These are phyloP conservation scores for Claviceps humidiphila DNA, from an alignment of 2,329 filamentous ascomycete genomes.

Conservation along the genomic window DNA sequence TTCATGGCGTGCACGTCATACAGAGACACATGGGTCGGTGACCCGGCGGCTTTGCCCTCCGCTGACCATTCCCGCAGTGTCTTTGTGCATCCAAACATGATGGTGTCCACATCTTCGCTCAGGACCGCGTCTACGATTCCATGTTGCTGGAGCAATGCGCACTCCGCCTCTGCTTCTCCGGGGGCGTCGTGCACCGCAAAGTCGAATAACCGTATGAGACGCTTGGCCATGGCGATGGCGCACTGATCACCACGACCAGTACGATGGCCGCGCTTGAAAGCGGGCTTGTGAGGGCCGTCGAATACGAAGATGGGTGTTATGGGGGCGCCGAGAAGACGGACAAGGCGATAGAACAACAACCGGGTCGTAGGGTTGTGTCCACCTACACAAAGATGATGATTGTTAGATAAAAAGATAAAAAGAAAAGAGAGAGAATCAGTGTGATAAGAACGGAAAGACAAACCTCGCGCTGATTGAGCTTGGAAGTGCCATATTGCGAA, in stretches of 20 bases:
- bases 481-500: constrained; percentile 98
- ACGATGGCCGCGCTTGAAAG: constrained; percentile 77
- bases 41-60: constrained; percentile 50
- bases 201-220: constrained; percentile 71
- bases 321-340: constrained; percentile 62
- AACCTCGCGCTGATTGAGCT: constrained; percentile 65
- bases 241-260: constrained; percentile 52
- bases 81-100: constrained; percentile 85
- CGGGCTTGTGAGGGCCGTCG: constrained; percentile 73
- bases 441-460: neutral
- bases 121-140: constrained; percentile 86
- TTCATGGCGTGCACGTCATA: constrained; percentile 52
- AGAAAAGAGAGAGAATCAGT: no score
- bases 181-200: constrained; percentile 78
- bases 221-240: constrained; percentile 65
- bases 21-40: constrained; percentile 73
- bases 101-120: constrained; percentile 90
- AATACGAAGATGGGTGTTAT: constrained; percentile 85
- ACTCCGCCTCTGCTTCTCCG: constrained; percentile 93
- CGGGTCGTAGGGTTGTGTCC: constrained; percentile 82
- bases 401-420: neutral
- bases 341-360: constrained; percentile 82
- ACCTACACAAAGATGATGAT: constrained; percentile 28
- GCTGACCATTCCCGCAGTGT: constrained; percentile 76
- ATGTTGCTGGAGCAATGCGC: constrained; percentile 67